Conservation (phyloP, 768 basidiomycete genomes). For the Agaricus sinodeliciosus region DNA sequence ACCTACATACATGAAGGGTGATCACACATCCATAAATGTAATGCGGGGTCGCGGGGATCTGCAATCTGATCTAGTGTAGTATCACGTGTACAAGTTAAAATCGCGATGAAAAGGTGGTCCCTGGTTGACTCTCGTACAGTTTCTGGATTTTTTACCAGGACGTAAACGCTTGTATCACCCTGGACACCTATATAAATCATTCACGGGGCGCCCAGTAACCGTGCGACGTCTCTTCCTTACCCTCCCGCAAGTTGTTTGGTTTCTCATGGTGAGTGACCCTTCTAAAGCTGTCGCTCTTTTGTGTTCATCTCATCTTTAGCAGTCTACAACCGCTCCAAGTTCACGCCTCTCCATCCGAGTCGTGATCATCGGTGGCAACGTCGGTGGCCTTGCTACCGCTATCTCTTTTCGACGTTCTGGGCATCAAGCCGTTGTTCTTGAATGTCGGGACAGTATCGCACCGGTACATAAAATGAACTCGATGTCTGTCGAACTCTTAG, state of each 20-base stretch:
- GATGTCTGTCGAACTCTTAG: background rate
- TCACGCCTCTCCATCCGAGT: constrained; percentile 23
- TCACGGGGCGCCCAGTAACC: background rate
- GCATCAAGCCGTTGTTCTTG: constrained; percentile 48
- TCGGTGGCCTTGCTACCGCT: constrained; percentile 50
- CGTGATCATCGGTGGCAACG: constrained; percentile 33
- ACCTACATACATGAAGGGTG: no score
- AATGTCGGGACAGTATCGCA: constrained; percentile 17
- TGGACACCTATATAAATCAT: background rate
- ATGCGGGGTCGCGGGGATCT: background rate
- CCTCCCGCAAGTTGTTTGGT: background rate
- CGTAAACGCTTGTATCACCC: constrained; percentile 3
- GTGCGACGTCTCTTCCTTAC: background rate
- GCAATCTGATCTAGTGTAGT: constrained; percentile 2
- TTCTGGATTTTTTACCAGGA: constrained; percentile 1
- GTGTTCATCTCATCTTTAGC: background rate
- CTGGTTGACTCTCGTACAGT: constrained; percentile 1
- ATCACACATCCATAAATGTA: no score
- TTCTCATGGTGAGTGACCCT: background rate
- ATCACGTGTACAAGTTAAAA: constrained; percentile 2
- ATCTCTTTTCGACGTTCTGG: constrained; percentile 46
- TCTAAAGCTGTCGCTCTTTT: background rate
- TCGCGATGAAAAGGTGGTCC: constrained; percentile 1
- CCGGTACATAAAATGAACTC: background rate
- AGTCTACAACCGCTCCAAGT: background rate